Evolutionary conservation across 176 grass and related monocot species (phyloP), one percentile per base, ranked within the genome.

Genomic region (Pharus latifolius): DNA sequence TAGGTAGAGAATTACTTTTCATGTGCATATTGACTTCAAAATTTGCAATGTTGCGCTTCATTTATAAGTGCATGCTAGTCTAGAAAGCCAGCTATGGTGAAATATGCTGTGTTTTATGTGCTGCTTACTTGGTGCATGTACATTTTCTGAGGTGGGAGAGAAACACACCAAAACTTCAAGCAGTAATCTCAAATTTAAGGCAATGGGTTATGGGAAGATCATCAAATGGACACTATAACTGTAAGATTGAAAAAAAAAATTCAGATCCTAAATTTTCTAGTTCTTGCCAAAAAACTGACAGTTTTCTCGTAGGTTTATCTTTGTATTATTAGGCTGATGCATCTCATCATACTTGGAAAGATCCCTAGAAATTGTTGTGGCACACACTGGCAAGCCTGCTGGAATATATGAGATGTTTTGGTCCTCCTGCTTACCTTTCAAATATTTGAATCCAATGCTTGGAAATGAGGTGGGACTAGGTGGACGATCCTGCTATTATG

Each of bases 231-330:
- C 14, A 31, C 31, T 19, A 8, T 24, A 25, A 33, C n/a, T 63
- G 23, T 47, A 56, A 42, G 55, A 82, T 16, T 48, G 29, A 25
- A 18, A 46, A 74, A 56, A 65, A 80, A n/a, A n/a, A n/a, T n/a
- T 65, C 41, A 74, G 61, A 81, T 74, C 15, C 10, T 22, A 16
- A 52, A 10, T 56, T 26, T 57, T 48, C 30, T 81, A 56, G 34
- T 48, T 60, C 52, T 51, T 43, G 57, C 68, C 52, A 38, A 75
- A 75, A 7, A 26, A 60, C 31, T 6, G 7, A 33, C 67, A 51
- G 25, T 18, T 69, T 72, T 78, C 60, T 78, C 59, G 30, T 52
- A 72, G 52, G 17, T 19, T 43, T 10, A 5, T 24, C n/a, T 41
- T 64, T 56, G 12, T 28, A 10, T 57, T 47, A 42, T 15, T 70